Conservation (phyloP, 1,284 basidiomycete species). For the Marasmius fiardii region DNA sequence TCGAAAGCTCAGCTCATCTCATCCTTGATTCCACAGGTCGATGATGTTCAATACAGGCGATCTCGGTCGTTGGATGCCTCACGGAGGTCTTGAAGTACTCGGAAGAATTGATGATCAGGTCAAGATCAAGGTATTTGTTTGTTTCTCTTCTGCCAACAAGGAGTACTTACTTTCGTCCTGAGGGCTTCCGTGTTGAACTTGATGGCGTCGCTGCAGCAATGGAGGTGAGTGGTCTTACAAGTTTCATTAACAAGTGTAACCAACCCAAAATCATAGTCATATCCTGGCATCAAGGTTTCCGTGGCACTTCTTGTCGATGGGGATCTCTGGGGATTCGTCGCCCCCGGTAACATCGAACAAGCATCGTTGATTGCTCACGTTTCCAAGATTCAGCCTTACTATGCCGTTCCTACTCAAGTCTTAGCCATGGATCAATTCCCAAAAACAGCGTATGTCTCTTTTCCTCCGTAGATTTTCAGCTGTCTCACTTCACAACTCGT, state of each 20-base stretch:
- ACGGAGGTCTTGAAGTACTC: slow-evolving; percentile 52
- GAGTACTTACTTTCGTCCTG: neutral
- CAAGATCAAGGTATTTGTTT: slow-evolving; percentile 39
- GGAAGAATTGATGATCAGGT: slow-evolving; percentile 60
- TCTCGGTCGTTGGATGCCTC: slow-evolving; percentile 42
- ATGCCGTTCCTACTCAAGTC: slow-evolving; percentile 50
- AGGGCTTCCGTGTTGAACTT: slow-evolving; percentile 61
- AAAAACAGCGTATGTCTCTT: slow-evolving; percentile 39
- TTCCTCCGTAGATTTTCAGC: slow-evolving; percentile 4
- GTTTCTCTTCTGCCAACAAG: too few species aligned
- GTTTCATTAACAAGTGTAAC: neutral
- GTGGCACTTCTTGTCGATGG: slow-evolving; percentile 48
- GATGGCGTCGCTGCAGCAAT: slow-evolving; percentile 58
- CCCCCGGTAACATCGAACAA: slow-evolving; percentile 36
- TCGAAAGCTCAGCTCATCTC: neutral
- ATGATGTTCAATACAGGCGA: slow-evolving; percentile 4
- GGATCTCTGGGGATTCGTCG: slow-evolving; percentile 54
- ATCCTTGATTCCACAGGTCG: neutral
- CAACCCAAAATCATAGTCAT: slow-evolving; percentile 30
- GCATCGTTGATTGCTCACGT: slow-evolving; percentile 40
- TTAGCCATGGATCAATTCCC: slow-evolving; percentile 43
- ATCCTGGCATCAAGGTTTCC: slow-evolving; percentile 41
- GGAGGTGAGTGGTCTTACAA: slow-evolving; percentile 35
- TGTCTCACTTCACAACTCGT: neutral
- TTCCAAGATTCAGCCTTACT: slow-evolving; percentile 53